Evolutionary conservation across 345 rosid species (phyloP), one percentile per base, ranked within the genome.

Genomic region (Hibiscus syriacus): DNA sequence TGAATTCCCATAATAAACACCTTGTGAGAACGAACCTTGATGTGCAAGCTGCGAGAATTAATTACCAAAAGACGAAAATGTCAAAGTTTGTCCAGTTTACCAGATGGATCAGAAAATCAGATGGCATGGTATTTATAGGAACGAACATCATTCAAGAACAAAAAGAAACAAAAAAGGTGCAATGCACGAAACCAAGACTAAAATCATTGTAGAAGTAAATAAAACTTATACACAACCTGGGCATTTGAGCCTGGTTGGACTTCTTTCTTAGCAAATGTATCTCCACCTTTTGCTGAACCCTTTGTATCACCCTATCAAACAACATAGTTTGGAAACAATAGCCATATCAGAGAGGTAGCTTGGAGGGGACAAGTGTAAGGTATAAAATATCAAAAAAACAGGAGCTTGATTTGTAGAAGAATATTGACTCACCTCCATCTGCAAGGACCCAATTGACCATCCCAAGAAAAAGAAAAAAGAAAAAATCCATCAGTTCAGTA

Each of bases 391-490:
- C 6, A 52, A 59, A 19, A 4, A 64, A 64, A 39, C n/a, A 67
- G 39, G 20, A 71, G 56, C 29, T 63, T 12, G 32, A 29, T 55
- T 23, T 36, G 26, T 67, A 55, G 65, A 46, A 67, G 60, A 59
- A 56, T 26, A 48, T 39, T 2, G 62, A 66, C 76, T 70, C 65
- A 93, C 97, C 96, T 93, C 98, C 94, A 93, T 87, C 97, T 93
- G 82, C 60, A 62, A 23, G 64, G 70, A 73, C 55, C 72, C 77
- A 64, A 19, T 66, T 72, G 43, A 60, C 20, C 75, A 73, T 34
- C 45, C 36, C 3, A 38, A 1, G 4, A 2, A 60, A 3, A 20
- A 3, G 1, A 55, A 39, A 39, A 61, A 65, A 48, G 3, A 46
- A 5, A 64, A 45, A n/a, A n/a, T n/a, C n/a, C n/a, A n/a, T 64